Percentiles rank a stretch among this genome's conserved stretches.
These are phyloP conservation scores for Lanmaoa rubissima DNA, from an alignment of 768 basidiomycete species.

Conservation along the genomic window DNA sequence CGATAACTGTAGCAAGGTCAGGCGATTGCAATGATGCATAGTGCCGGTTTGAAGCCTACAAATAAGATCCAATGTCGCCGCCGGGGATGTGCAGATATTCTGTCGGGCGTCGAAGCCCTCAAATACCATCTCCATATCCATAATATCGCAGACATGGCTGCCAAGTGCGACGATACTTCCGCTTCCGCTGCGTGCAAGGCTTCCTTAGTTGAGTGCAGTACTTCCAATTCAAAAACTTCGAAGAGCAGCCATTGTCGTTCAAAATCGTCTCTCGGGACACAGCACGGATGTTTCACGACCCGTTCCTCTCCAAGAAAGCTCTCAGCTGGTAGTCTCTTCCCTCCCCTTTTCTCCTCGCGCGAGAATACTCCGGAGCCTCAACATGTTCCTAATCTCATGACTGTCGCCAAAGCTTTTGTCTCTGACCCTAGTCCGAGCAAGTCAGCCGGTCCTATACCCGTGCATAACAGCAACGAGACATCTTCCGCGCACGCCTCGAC, in stretches of 20 bases:
- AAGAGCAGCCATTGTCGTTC: constrained; percentile 19
- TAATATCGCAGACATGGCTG: constrained; percentile 41
- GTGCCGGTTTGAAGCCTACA: constrained; percentile 28
- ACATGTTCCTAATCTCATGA: constrained; percentile 9
- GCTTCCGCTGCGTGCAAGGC: not conserved
- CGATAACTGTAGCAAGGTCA: constrained; percentile 19
- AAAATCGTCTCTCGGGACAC: constrained; percentile 11
- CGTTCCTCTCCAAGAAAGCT: constrained; percentile 10
- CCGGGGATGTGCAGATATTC: constrained; percentile 43
- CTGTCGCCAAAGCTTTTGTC: constrained; percentile 9
- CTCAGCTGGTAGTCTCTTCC: constrained; percentile 15
- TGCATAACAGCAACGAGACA: not conserved
- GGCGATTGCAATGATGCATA: constrained; percentile 26
- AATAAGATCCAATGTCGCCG: constrained; percentile 43
- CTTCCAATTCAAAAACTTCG: not conserved
- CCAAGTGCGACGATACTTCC: not conserved
- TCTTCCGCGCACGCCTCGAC: not conserved
- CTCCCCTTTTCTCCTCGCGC: constrained; percentile 15
- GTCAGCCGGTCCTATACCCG: not conserved
- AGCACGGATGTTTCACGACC: not conserved
- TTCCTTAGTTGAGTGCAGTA: constrained; percentile 1
- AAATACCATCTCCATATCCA: constrained; percentile 57
- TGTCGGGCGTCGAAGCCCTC: constrained; percentile 43
- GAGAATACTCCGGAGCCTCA: not conserved
- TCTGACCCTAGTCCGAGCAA: constrained; percentile 1